phyloP scores from a whole-genome alignment of 2,329 filamentous ascomycete species.

The Chaetomiaceae sp. region DNA sequence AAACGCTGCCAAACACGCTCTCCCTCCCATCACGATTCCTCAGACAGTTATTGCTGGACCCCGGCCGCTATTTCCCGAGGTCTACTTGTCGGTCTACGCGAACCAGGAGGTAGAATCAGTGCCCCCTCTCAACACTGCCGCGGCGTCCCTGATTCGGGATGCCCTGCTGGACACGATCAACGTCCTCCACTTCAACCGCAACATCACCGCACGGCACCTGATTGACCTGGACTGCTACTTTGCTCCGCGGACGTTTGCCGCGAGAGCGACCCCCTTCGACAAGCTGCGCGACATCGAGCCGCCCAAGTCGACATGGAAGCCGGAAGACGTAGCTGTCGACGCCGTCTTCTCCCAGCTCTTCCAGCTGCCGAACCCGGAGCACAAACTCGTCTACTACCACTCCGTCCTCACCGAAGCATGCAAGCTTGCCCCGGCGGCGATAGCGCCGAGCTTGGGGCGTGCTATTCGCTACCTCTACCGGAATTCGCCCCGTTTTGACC shows the following conservation, averaged over 20 bases:
- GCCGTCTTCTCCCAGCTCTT: slow-evolving; percentile 94
- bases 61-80: slow-evolving; percentile 78
- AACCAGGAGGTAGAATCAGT: slow-evolving; percentile 86
- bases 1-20: slow-evolving; percentile 62
- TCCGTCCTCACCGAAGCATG: slow-evolving; percentile 90
- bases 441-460: slow-evolving; percentile 86
- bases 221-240: slow-evolving; percentile 97
- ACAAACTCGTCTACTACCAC: slow-evolving; percentile 96
- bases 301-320: slow-evolving; percentile 80
- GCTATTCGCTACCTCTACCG: slow-evolving; percentile 90
- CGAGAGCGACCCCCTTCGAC: slow-evolving; percentile 88
- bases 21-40: slow-evolving; percentile 72
- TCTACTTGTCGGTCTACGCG: slow-evolving; percentile 88
- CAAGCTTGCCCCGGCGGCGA: slow-evolving; percentile 92
- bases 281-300: slow-evolving; percentile 65
- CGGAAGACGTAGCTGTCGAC: slow-evolving; percentile 95
- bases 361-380: slow-evolving; percentile 77
- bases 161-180: slow-evolving; percentile 89
- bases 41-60: slow-evolving; percentile 67
- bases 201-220: slow-evolving; percentile 76
- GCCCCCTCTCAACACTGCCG: slow-evolving; percentile 67
- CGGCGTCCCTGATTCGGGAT: slow-evolving; percentile 79
- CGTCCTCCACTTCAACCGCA: slow-evolving; percentile 85
- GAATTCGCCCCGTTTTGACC: slow-evolving; percentile 72
- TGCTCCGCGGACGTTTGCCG: slow-evolving; percentile 81